phyloP scores from a whole-genome alignment of 2,329 filamentous ascomycete species.

The Claviceps capensis region DNA sequence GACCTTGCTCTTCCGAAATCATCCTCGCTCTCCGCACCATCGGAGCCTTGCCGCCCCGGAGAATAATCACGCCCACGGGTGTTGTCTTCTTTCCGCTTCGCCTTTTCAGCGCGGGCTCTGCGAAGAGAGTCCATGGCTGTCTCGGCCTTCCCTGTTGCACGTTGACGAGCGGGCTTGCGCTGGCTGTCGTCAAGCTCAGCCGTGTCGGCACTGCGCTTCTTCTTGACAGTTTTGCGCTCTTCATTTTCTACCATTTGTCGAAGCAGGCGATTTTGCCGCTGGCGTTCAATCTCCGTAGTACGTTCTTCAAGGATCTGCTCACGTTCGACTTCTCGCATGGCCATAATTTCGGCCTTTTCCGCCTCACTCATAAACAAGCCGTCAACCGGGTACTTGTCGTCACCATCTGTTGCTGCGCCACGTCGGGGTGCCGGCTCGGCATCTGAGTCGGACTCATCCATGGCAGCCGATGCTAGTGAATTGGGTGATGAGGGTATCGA shows the following conservation, averaged over 20 bases:
- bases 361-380: conserved; percentile 64
- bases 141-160: conserved; percentile 34
- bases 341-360: conserved; percentile 69
- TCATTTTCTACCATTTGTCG: conserved; percentile 62
- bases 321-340: conserved; percentile 77
- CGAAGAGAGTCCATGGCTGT: conserved; percentile 60
- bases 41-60: conserved; percentile 18
- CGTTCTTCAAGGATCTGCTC: conserved; percentile 85
- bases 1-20: conserved; percentile 55
- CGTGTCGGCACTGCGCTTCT: conserved; percentile 65
- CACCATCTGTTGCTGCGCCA: conserved; percentile 34
- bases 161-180: conserved; percentile 60
- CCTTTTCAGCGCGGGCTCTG: conserved; percentile 49
- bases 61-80: conserved; percentile 45
- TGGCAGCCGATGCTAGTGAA: conserved; percentile 70
- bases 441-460: conserved; percentile 74
- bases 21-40: conserved; percentile 60
- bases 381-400: conserved; percentile 70
- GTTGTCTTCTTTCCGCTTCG: conserved; percentile 34
- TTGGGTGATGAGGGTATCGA: conserved; percentile 54
- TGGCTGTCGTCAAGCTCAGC: conserved; percentile 65
- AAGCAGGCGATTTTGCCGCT: conserved; percentile 69
- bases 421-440: conserved; percentile 25
- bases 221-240: conserved; percentile 38
- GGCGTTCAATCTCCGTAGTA: conserved; percentile 66